phyloP scores from a whole-genome alignment of 257 asterid genomes.

The Cynanchum wilfordii region DNA sequence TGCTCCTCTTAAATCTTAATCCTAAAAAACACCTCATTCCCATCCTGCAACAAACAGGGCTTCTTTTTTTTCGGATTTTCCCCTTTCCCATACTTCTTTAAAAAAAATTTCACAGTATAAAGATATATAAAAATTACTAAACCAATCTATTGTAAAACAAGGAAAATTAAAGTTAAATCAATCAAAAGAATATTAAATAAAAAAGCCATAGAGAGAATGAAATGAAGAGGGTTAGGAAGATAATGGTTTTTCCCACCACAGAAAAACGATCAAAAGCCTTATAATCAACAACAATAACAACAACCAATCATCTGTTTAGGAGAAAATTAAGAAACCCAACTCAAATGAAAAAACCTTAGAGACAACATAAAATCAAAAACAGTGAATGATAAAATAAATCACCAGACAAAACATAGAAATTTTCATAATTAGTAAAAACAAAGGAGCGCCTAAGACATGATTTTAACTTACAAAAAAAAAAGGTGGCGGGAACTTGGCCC shows the following conservation, averaged over 20 bases:
- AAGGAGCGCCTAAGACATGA: too few relatives aligned
- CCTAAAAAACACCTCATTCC: conserved; percentile 47
- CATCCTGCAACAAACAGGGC: conserved; percentile 29
- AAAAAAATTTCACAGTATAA: too few relatives aligned
- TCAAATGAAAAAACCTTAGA: neutral
- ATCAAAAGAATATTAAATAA: neutral
- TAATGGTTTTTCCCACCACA: neutral
- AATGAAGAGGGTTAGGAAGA: neutral
- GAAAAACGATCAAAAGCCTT: neutral
- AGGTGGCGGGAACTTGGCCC: conserved; percentile 29
- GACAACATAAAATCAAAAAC: neutral
- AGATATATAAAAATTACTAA: neutral
- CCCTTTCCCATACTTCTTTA: neutral
- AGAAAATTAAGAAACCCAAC: neutral
- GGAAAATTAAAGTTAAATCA: neutral
- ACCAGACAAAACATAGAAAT: neutral
- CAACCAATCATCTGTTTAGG: neutral
- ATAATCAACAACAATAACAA: neutral
- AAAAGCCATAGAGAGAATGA: neutral
- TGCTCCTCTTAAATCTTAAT: conserved; percentile 46
- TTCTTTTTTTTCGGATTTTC: neutral
- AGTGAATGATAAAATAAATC: neutral
- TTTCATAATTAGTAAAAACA: too few relatives aligned
- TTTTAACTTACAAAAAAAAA: too few relatives aligned
- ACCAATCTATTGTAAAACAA: neutral